phyloP scores from a whole-genome alignment of 179 eudicot species.

The Actinidia chinensis region DNA sequence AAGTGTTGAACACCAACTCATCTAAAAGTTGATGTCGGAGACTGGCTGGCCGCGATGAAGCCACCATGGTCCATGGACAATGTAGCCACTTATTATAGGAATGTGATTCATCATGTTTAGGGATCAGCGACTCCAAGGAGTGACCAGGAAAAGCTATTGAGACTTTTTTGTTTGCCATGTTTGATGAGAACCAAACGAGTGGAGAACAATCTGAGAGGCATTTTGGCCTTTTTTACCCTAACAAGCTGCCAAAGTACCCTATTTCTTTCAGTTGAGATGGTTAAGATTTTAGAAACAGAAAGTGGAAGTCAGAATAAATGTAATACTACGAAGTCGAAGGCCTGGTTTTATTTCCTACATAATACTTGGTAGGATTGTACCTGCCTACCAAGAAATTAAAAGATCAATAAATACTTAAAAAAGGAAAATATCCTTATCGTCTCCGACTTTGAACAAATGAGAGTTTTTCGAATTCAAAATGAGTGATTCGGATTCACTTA shows the following conservation, averaged over 20 bases:
- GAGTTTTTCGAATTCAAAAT: no score
- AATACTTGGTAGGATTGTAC: no score
- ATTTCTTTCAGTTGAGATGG: constrained; percentile 27
- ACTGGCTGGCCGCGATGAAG: not conserved
- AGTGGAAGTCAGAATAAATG: no score
- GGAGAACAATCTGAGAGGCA: constrained; percentile 33
- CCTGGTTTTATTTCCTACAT: no score
- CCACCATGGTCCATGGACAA: not conserved
- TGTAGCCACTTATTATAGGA: not conserved
- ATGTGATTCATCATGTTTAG: not conserved
- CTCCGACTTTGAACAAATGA: no score
- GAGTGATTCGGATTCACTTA: no score
- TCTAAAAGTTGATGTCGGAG: not conserved
- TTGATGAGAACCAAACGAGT: constrained; percentile 40
- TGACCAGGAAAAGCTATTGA: not conserved
- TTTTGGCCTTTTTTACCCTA: constrained; percentile 47
- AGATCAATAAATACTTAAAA: no score
- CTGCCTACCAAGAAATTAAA: no score
- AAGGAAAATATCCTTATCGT: no score
- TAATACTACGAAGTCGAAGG: no score
- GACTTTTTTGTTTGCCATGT: constrained; percentile 27
- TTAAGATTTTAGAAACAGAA: not conserved
- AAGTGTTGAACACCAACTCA: no score
- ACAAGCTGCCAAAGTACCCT: constrained; percentile 42
- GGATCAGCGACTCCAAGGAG: no score